Evolutionary conservation across 441 rosid species (phyloP), one percentile per base, ranked within the genome.

Genomic region (Aquilaria agallochum): DNA sequence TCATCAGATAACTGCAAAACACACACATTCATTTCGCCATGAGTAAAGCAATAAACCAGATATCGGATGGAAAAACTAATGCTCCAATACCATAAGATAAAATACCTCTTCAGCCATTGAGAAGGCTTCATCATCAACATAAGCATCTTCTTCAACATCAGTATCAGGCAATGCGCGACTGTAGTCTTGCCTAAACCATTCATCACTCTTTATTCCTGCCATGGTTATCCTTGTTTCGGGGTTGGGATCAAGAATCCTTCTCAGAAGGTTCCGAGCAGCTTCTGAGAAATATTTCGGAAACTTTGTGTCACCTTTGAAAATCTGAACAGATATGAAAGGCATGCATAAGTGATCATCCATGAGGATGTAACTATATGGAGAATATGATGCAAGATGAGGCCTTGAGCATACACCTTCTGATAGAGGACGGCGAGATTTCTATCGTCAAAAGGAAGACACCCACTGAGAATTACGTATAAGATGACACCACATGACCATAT

Each of bases 401-500:
- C 34, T 45, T 20, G 42, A 36, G 42, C 33, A 20, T 48, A 10
- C 72, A 91, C 97, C 94, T 89, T 91, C 51, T 88, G 92, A 71
- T 87, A 88, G 55, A 88, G 84, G 69, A 86, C 96, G 9, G 85
- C 92, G n/a, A 88, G 94, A 72, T 89, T 88, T 72, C 96, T 79
- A 58, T 88, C 97, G 47, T 92, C 96, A 12, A 87, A 89, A 31
- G 97, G 96, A 60, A 89, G 89, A 71, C 76, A 83, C 53, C 96
- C 96, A 0, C 84, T 89, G 58, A 92, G 80, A 67, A 89, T 81
- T n/a, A 87, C 94, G 30, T 87, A 92, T 53, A 91, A 74, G 72
- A 91, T 85, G 46, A 91, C 96, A 44, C 97, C 97, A 44, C 96
- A 88, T 0, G 96, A 88, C 97, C 97, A 91, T 64, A 83, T 72